These are phyloP conservation scores for Cephalotrichum gorgonifer DNA, from an alignment of 2,329 filamentous ascomycete genomes.

Conservation along the genomic window DNA sequence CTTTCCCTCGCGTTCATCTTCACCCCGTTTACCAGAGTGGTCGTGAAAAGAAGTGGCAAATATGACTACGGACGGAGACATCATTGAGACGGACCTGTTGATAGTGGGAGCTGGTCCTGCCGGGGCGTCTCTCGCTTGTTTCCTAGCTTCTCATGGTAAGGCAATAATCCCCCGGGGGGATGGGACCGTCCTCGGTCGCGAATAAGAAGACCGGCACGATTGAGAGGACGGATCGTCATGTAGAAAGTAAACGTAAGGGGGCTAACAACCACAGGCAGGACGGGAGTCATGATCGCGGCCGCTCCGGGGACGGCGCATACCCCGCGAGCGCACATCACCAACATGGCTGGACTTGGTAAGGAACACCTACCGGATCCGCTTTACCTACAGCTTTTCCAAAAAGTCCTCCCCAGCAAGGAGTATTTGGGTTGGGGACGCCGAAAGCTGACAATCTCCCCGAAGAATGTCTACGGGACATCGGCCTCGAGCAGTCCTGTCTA, in stretches of 20 bases:
- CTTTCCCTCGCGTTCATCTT: too few relatives aligned
- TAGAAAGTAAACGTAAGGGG: neutral
- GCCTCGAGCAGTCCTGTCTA: slow-evolving; percentile 29
- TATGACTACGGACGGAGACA: neutral
- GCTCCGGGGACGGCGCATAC: slow-evolving; percentile 41
- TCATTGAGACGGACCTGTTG: slow-evolving; percentile 31
- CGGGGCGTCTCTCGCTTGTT: slow-evolving; percentile 42
- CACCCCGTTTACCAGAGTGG: too few relatives aligned
- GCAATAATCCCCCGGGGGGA: too few relatives aligned
- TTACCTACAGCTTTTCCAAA: too few relatives aligned
- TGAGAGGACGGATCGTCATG: too few relatives aligned
- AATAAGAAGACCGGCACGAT: too few relatives aligned
- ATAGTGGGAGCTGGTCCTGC: slow-evolving; percentile 43
- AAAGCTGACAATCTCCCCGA: neutral
- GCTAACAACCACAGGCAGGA: slow-evolving; percentile 24
- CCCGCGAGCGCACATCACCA: slow-evolving; percentile 51
- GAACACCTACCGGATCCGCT: neutral
- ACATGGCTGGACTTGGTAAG: slow-evolving; percentile 41
- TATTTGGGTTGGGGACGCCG: too few relatives aligned
- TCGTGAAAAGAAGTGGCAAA: neutral
- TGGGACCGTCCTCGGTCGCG: too few relatives aligned
- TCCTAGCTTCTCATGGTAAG: slow-evolving; percentile 35
- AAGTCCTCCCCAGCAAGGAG: too few relatives aligned
- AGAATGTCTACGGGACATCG: slow-evolving; percentile 44
- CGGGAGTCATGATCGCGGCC: slow-evolving; percentile 41